phyloP scores from a whole-genome alignment of 1,139 yeast genomes.

The Candida freyschussii region DNA sequence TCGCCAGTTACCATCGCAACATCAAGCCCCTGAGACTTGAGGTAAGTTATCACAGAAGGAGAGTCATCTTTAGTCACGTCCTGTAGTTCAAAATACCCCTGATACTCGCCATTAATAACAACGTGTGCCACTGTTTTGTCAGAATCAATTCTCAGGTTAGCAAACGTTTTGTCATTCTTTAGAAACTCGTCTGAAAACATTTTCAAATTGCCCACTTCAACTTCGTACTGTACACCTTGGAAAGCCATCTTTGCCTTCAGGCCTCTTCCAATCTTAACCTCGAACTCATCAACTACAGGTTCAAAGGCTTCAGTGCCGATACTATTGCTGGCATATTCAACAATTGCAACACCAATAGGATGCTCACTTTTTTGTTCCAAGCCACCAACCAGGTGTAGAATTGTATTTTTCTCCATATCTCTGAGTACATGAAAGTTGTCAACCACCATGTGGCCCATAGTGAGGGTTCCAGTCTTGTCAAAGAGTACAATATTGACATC shows the following conservation, averaged over 20 bases:
- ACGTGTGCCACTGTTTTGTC: conserved; percentile 35
- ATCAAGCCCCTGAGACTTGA: conserved; percentile 49
- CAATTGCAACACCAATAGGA: conserved; percentile 77
- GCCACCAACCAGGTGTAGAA: conserved; percentile 57
- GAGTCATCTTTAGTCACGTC: conserved; percentile 75
- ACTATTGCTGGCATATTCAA: conserved; percentile 27
- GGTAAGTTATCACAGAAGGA: conserved; percentile 49
- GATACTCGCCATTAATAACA: conserved; percentile 48
- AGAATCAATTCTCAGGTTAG: conserved; percentile 19
- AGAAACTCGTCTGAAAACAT: conserved; percentile 33
- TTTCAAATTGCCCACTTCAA: conserved; percentile 55
- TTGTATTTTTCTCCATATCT: conserved; percentile 16
- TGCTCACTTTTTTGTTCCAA: conserved; percentile 78
- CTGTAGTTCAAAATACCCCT: conserved; percentile 62
- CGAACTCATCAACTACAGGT: conserved; percentile 37
- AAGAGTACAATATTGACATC: conserved; percentile 66
- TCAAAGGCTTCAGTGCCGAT: conserved; percentile 24
- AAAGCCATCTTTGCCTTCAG: conserved; percentile 44
- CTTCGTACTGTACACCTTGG: conserved; percentile 27
- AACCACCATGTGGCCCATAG: conserved; percentile 76
- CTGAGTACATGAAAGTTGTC: conserved; percentile 24
- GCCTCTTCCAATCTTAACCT: conserved; percentile 68
- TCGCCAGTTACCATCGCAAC: conserved; percentile 97
- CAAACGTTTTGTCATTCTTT: conserved; percentile 21
- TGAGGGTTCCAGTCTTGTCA: conserved; percentile 95